Evolutionary conservation across 176 grass and related monocot genomes (phyloP), one percentile per base, ranked within the genome.

Genomic region (Carex parvula): DNA sequence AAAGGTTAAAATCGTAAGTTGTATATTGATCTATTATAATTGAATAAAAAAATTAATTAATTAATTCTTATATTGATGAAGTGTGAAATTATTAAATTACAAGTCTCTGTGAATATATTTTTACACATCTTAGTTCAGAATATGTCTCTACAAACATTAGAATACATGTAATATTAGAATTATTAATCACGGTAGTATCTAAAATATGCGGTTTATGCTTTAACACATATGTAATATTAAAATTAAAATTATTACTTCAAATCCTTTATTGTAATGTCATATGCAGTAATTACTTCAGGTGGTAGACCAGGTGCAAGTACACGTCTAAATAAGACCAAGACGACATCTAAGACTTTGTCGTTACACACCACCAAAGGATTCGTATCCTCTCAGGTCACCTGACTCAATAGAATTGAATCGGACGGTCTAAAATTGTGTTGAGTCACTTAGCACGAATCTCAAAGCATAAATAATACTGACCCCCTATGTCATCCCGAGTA

Each of bases 291-390:
- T 3, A 42, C 16, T 54, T 29, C 29, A 13, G 22, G 54, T 53
- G 46, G 12, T 30, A 53, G 12, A 76, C 71, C 46, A 76, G 48
- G 71, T 81, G 15, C 56, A 81, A 17, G 79, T 81, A 44, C 3
- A 44, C 14, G 57, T 60, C 10, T 2, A 29, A 66, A 82, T 62
- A 66, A 82, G 80, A 50, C 80, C 80, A 62, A 62, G 60, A 82
- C 60, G 44, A 30, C 37, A 82, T 82, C 33, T 82, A 24, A 64
- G 80, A 82, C 80, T 65, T 21, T 32, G 80, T 67, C 61, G 33
- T 82, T 67, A 66, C 80, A 82, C 60, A 42, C 80, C 80, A 82
- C 80, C n/a, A n/a, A n/a, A n/a, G n/a, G n/a, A n/a, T n/a, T n/a
- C n/a, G n/a, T n/a, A n/a, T n/a, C n/a, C n/a, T n/a, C n/a, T n/a